These are phyloP conservation scores for Penicillium silybi DNA, from an alignment of 495 filamentous ascomycete species.

Conservation along the genomic window DNA sequence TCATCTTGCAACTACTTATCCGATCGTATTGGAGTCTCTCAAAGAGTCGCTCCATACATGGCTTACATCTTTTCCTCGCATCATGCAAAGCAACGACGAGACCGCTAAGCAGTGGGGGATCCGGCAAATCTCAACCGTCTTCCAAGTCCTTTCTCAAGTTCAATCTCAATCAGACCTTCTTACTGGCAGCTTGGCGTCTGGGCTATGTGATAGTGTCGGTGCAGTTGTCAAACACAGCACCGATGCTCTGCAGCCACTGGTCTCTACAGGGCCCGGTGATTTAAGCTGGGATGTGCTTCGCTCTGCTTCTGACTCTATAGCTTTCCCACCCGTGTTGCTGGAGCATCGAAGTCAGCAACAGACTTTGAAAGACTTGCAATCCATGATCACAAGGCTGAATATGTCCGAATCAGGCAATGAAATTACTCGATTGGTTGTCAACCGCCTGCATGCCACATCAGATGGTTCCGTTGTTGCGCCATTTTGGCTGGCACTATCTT, in stretches of 20 bases:
- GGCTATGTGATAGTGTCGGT: conserved; percentile 45
- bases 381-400: conserved; percentile 39
- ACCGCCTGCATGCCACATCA: conserved; percentile 50
- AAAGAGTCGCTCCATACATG: conserved; percentile 74
- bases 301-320: conserved; percentile 17
- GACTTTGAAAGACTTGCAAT: conserved; percentile 51
- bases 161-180: conserved; percentile 68
- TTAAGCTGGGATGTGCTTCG: conserved; percentile 25
- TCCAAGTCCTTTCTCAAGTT: conserved; percentile 61
- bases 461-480: conserved; percentile 59
- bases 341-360: conserved; percentile 60
- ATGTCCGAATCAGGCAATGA: conserved; percentile 36
- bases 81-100: conserved; percentile 85
- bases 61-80: conserved; percentile 72
- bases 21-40: conserved; percentile 60
- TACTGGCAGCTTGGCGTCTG: conserved; percentile 59
- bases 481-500: conserved; percentile 77
- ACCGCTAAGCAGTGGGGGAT: conserved; percentile 66
- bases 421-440: conserved; percentile 55
- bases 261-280: conserved; percentile 4
- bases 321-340: conserved; percentile 51
- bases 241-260: conserved; percentile 26
- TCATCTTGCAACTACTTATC: conserved; percentile 60
- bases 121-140: conserved; percentile 67
- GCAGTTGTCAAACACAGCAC: conserved; percentile 31